These are phyloP conservation scores for Septoria linicola DNA, from an alignment of 2,329 filamentous ascomycete species.

Conservation along the genomic window DNA sequence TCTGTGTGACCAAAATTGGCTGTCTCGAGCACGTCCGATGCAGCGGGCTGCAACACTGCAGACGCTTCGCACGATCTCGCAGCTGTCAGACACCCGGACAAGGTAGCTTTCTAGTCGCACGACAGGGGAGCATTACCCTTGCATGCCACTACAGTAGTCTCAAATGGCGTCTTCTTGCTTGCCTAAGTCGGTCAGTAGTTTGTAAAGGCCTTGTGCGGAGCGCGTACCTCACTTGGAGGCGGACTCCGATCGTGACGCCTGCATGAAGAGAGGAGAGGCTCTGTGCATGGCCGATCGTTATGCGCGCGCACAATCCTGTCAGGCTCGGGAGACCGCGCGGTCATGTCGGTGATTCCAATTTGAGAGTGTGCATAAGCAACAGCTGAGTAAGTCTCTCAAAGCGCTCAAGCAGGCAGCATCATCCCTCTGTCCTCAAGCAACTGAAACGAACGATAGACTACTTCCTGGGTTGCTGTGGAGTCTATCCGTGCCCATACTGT, in stretches of 20 bases:
- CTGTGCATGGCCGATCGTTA: too few species aligned
- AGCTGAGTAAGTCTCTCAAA: not conserved
- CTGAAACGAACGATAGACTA: not conserved
- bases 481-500: not conserved
- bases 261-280: not conserved
- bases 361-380: not conserved
- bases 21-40: too few species aligned
- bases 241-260: not conserved
- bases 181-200: not conserved
- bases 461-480: slow-evolving; percentile 1
- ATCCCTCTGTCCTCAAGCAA: not conserved
- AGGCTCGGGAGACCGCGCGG: too few species aligned
- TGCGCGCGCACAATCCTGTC: too few species aligned
- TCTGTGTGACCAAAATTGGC: not conserved
- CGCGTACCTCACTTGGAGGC: not conserved
- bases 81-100: not conserved
- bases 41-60: too few species aligned
- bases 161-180: slow-evolving; percentile 14
- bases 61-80: slow-evolving; percentile 1
- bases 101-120: not conserved
- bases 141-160: slow-evolving; percentile 9
- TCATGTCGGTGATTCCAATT: slow-evolving; percentile 8
- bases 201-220: slow-evolving; percentile 1
- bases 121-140: slow-evolving; percentile 1
- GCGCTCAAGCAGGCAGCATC: not conserved